Evolutionary conservation across 768 basidiomycete genomes (phyloP).

Genomic region (Lentinula raphanica): DNA sequence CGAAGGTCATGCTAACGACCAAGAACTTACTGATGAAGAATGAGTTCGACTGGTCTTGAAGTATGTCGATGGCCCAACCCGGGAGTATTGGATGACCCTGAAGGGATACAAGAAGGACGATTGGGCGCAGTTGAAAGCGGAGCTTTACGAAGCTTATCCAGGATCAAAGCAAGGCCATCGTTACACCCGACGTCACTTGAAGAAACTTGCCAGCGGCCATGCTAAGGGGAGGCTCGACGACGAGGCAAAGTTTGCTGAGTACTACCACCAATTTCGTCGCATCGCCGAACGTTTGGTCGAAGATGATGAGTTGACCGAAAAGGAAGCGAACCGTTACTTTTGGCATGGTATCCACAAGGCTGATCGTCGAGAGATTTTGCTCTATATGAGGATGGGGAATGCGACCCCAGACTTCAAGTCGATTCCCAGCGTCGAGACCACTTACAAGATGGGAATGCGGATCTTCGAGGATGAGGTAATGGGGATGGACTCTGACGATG

Average conservation of each 20-base stretch:
- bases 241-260: not conserved
- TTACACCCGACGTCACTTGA: not conserved
- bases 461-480: too few species aligned
- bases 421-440: not conserved
- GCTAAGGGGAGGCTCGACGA: not conserved
- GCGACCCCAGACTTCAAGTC: conserved; percentile 7
- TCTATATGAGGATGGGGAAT: too few species aligned
- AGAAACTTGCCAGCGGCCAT: not conserved
- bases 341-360: not conserved
- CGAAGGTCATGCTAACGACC: too few species aligned
- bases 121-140: conserved; percentile 8
- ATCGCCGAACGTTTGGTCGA: not conserved
- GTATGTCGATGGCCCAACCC: conserved; percentile 9
- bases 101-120: conserved; percentile 5
- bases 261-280: not conserved
- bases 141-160: conserved; percentile 6
- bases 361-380: not conserved
- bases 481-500: too few species aligned
- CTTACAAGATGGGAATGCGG: too few species aligned
- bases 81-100: conserved; percentile 11
- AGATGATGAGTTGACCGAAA: not conserved
- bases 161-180: not conserved
- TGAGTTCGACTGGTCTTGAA: too few species aligned
- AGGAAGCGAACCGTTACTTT: not conserved
- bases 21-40: not conserved